Conservation (phyloP, 2,329 filamentous ascomycete species). For the Aspergillus calidoustus region DNA sequence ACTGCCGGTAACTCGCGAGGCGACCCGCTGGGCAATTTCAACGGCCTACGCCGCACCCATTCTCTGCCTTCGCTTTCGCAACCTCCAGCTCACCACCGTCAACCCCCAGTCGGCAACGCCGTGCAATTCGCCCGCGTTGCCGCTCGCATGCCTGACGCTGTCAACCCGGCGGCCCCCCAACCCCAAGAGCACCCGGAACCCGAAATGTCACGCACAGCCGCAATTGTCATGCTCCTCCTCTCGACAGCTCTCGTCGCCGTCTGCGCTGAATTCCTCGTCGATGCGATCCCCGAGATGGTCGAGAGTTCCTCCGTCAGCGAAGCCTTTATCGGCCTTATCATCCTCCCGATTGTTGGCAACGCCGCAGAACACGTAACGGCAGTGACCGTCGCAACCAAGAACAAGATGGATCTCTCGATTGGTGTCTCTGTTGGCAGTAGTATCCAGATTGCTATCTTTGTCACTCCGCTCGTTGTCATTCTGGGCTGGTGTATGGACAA, state of each 20-base stretch:
- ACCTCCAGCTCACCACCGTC: constrained; percentile 14
- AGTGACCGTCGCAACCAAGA: constrained; percentile 78
- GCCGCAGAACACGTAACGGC: constrained; percentile 82
- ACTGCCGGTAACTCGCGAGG: constrained; percentile 17
- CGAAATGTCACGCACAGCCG: constrained; percentile 61
- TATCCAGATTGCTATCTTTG: constrained; percentile 80
- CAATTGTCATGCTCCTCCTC: constrained; percentile 59
- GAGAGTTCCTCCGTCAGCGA: constrained; percentile 64
- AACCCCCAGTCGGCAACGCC: constrained; percentile 36
- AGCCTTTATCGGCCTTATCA: constrained; percentile 75
- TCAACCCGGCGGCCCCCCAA: constrained; percentile 20
- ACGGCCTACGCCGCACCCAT: constrained; percentile 35
- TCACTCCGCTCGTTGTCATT: constrained; percentile 76
- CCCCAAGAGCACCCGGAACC: constrained; percentile 27
- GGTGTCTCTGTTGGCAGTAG: constrained; percentile 79
- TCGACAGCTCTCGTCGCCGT: constrained; percentile 64
- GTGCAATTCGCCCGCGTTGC: constrained; percentile 41
- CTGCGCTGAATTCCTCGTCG: constrained; percentile 74
- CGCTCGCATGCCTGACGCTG: constrained; percentile 30
- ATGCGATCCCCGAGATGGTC: constrained; percentile 72
- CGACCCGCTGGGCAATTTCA: constrained; percentile 21
- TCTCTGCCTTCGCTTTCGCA: constrained; percentile 37
- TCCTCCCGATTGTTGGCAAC: constrained; percentile 79
- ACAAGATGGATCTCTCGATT: constrained; percentile 84
- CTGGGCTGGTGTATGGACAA: constrained; percentile 79